These are phyloP conservation scores for Flaveria bidentis DNA, from an alignment of 129 eudicot genomes.

Conservation along the genomic window DNA sequence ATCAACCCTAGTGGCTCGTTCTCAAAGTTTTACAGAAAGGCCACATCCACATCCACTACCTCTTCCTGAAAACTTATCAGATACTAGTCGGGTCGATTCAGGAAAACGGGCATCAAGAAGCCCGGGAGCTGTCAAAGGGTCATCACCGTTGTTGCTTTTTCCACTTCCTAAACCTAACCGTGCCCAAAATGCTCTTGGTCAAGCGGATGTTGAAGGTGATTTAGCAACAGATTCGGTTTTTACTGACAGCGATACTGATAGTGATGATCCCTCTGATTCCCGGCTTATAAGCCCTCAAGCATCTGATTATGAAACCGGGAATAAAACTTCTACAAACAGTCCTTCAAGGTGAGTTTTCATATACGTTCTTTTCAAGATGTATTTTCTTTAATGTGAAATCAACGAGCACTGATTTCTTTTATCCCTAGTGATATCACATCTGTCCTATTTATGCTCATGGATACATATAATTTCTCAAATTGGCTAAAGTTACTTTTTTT, in stretches of 20 bases:
- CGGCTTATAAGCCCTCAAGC: constrained; percentile 59
- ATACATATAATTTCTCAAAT: not conserved
- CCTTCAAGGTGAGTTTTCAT: constrained; percentile 52
- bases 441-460: not conserved
- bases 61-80: constrained; percentile 39
- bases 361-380: not conserved
- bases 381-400: not conserved
- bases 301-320: constrained; percentile 54
- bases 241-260: constrained; percentile 40
- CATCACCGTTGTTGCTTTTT: constrained; percentile 32
- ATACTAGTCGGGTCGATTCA: constrained; percentile 31
- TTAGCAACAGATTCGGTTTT: constrained; percentile 49
- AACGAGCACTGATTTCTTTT: not conserved
- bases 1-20: constrained; percentile 40
- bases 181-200: constrained; percentile 31
- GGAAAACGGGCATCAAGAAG: constrained; percentile 41
- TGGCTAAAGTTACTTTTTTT: not conserved
- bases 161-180: constrained; percentile 44
- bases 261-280: constrained; percentile 51
- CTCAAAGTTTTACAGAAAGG: constrained; percentile 55
- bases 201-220: constrained; percentile 46
- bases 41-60: constrained; percentile 58
- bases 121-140: constrained; percentile 30
- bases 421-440: not conserved
- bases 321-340: constrained; percentile 42